phyloP scores from a whole-genome alignment of 1,284 basidiomycete genomes.

The Amylostereum areolatum region DNA sequence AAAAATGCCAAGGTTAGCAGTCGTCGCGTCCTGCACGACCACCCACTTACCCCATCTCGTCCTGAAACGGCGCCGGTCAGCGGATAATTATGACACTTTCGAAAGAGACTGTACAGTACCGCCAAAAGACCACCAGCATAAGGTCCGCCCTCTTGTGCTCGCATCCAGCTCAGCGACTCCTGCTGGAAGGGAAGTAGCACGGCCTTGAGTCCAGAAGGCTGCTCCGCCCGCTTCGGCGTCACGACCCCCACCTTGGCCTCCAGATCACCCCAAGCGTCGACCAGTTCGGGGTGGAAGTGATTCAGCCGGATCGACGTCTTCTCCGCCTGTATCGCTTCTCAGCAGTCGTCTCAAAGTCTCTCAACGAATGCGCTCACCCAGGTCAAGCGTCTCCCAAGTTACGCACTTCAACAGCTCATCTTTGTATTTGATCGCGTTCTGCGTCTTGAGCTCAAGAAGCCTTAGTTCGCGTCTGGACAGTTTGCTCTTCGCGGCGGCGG shows the following conservation, averaged over 20 bases:
- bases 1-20: constrained; percentile 9
- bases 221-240: constrained; percentile 67
- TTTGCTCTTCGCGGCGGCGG: neutral
- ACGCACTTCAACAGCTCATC: constrained; percentile 41
- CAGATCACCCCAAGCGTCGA: constrained; percentile 85
- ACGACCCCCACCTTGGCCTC: constrained; percentile 58
- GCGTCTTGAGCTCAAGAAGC: neutral
- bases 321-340: constrained; percentile 52
- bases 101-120: constrained; percentile 35
- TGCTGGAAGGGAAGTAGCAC: constrained; percentile 78
- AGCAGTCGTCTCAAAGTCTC: neutral
- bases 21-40: constrained; percentile 3
- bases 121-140: constrained; percentile 96
- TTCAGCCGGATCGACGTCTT: constrained; percentile 63
- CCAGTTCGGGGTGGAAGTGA: constrained; percentile 71
- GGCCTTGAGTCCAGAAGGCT: constrained; percentile 77
- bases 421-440: constrained; percentile 31
- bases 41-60: constrained; percentile 78
- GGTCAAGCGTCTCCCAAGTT: constrained; percentile 69
- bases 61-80: constrained; percentile 35
- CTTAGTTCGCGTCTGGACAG: constrained; percentile 3
- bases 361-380: constrained; percentile 16
- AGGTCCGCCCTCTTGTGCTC: constrained; percentile 81
- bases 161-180: constrained; percentile 96
- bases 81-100: neutral